Evolutionary conservation across 208 protist species (phyloP).

Genomic region (Phytomonas sp.): DNA sequence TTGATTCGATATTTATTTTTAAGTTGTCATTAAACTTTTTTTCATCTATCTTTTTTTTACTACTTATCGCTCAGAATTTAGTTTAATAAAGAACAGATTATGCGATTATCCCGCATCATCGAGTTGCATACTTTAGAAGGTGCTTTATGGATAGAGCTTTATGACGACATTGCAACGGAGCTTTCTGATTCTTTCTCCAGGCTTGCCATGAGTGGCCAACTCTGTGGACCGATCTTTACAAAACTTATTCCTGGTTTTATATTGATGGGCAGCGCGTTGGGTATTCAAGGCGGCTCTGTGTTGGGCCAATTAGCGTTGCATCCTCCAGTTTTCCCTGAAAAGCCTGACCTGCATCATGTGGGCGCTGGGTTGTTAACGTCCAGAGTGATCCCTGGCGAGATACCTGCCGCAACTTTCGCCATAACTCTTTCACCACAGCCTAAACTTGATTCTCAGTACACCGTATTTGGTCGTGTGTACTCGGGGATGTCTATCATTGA

Average conservation of each 20-base stretch:
- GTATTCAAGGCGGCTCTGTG: not conserved
- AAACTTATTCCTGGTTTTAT: constrained; percentile 28
- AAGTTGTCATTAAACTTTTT: not conserved
- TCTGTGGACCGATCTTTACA: constrained; percentile 26
- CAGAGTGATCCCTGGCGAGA: constrained; percentile 7
- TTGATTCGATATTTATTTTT: not conserved
- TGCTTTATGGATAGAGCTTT: constrained; percentile 45
- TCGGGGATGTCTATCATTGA: constrained; percentile 35
- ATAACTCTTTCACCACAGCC: constrained; percentile 56
- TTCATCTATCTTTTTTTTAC: not conserved
- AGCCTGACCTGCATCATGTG: constrained; percentile 27
- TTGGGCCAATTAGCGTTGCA: constrained; percentile 8
- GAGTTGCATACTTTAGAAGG: constrained; percentile 35
- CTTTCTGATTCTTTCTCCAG: constrained; percentile 25
- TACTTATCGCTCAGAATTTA: not conserved
- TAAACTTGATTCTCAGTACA: constrained; percentile 29
- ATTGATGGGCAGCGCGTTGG: constrained; percentile 14
- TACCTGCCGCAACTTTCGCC: constrained; percentile 23
- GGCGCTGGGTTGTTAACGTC: constrained; percentile 50
- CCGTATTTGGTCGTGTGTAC: constrained; percentile 54
- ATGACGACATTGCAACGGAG: constrained; percentile 18
- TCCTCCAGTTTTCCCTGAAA: not conserved
- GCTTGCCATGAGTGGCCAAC: constrained; percentile 40
- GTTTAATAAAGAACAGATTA: not conserved
- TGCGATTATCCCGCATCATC: constrained; percentile 21